phyloP scores from a whole-genome alignment of 1,284 basidiomycete species.

The Earliella scabrosa region DNA sequence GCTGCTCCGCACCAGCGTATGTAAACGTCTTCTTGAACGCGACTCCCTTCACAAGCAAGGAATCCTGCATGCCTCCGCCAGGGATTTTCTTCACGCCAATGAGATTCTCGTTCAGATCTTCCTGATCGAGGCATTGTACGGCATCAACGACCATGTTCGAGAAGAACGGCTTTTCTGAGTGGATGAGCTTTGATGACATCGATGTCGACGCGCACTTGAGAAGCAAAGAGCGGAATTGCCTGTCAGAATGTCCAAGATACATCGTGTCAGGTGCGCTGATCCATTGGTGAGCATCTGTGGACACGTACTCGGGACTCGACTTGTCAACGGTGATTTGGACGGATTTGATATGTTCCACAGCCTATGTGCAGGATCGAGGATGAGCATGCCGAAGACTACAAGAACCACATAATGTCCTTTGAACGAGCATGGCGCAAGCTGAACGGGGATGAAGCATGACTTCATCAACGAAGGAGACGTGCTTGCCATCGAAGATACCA shows the following conservation, averaged over 20 bases:
- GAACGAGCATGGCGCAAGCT: too few species aligned
- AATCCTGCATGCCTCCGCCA: slow-evolving; percentile 99
- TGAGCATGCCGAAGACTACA: too few species aligned
- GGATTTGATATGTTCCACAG: slow-evolving; percentile 86
- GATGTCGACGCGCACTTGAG: slow-evolving; percentile 98
- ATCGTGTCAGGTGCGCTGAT: not conserved
- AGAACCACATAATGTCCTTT: too few species aligned
- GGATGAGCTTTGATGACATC: slow-evolving; percentile 99
- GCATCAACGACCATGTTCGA: slow-evolving; percentile 99
- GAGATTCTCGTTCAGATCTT: slow-evolving; percentile 93
- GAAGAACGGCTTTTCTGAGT: slow-evolving; percentile 99
- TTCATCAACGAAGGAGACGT: too few species aligned
- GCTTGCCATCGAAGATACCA: too few species aligned
- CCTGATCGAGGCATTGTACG: slow-evolving; percentile 90
- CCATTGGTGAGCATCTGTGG: not conserved
- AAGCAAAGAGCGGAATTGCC: slow-evolving; percentile 91
- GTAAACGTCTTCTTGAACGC: slow-evolving; percentile 99
- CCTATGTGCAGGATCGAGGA: slow-evolving; percentile 53
- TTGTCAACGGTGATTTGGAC: slow-evolving; percentile 93
- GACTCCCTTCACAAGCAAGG: slow-evolving; percentile 86
- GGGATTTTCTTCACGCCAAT: slow-evolving; percentile 99
- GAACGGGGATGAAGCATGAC: too few species aligned
- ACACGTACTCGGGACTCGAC: slow-evolving; percentile 84
- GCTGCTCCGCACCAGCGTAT: slow-evolving; percentile 99
- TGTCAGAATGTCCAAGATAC: slow-evolving; percentile 37